Percentiles rank a stretch among this genome's conserved stretches.
Conservation (phyloP, 768 basidiomycete species). For the Suillus lakei region DNA sequence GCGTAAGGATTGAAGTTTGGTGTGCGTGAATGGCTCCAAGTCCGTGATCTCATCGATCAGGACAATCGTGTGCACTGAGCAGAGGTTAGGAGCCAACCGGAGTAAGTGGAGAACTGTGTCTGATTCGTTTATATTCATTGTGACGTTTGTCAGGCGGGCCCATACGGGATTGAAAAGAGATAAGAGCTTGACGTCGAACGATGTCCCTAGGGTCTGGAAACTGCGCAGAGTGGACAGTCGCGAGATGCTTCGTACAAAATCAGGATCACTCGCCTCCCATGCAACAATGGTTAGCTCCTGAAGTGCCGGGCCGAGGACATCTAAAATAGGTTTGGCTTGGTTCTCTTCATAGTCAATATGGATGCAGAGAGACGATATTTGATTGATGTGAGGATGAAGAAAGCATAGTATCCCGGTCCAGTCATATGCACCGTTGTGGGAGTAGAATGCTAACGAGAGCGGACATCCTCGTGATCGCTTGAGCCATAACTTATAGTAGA, state of each 20-base stretch:
- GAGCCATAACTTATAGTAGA: conserved; percentile 12
- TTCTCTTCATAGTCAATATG: too few species aligned
- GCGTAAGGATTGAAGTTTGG: conserved; percentile 16
- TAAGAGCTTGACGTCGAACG: conserved; percentile 9
- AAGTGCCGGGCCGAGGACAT: conserved; percentile 16
- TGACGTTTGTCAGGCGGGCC: conserved; percentile 20
- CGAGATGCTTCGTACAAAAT: conserved; percentile 11
- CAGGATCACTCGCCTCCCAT: too few species aligned
- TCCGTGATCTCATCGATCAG: neutral
- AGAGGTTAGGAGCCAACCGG: conserved; percentile 22
- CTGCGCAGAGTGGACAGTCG: conserved; percentile 14
- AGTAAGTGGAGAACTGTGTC: conserved; percentile 16
- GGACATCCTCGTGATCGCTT: conserved; percentile 23
- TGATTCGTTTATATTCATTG: neutral
- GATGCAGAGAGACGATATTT: conserved; percentile 3
- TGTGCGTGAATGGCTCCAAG: conserved; percentile 9
- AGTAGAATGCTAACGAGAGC: conserved; percentile 22
- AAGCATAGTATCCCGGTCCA: neutral
- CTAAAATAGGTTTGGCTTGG: neutral
- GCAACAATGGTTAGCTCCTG: conserved; percentile 19
- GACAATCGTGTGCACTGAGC: conserved; percentile 11
- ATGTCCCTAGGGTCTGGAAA: conserved; percentile 12
- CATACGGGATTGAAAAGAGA: conserved; percentile 19
- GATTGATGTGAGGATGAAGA: conserved; percentile 23
- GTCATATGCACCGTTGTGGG: neutral